Base-by-base conservation (phyloP, 2,329 filamentous ascomycete genomes). In the Fusarium graminum region DNA sequence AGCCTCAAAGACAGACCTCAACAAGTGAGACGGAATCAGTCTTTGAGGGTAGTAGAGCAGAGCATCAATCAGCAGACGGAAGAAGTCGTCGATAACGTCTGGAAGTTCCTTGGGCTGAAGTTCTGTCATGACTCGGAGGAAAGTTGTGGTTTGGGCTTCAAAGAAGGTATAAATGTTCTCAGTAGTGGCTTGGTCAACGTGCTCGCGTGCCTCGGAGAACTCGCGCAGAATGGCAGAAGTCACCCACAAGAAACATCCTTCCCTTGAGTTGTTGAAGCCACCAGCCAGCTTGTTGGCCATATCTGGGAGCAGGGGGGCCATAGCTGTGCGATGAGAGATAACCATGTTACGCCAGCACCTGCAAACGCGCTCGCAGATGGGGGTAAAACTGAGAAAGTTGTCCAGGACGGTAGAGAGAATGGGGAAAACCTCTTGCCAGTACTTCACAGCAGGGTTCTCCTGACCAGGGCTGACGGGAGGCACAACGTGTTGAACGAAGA, bases 211-310 rank as follows among this genome's bases (percentile, higher is more conserved):
- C 71, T 97, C 92, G 0, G 93, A 95, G 75, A 98, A 99, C 77
- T 99, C 95, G 59, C 95, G 91, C 29, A 99, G 86, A 65, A 99
- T 96, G 10, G 94, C 93, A 67, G 94, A 92, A 3, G 94, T 97
- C 2, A 95, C 94, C 95, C 95, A 99, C n/a, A 99, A 84, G 84
- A 99, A 99, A 77, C 94, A 97, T 13, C 95, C 95, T 79, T 99
- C 94, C 62, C 90, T 88, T 12, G 94, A 97, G 17, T 87, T 85
- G 54, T 91, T 86, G 76, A 99, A 99, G 6, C 94, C 94, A 65
- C 85, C 86, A 2, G 92, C 92, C 57, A 99, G 86, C 78, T 94
- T 96, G 71, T 94, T 92, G 17, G 95, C 96, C 79, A 99, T 88
- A 19, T 88, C 86, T 1, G 92, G 91, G 42, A 99, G 85, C 43